Percentiles rank a stretch among this genome's conserved stretches.
phyloP scores from a whole-genome alignment of 2,329 filamentous ascomycete genomes.

The Fusarium coffeatum region DNA sequence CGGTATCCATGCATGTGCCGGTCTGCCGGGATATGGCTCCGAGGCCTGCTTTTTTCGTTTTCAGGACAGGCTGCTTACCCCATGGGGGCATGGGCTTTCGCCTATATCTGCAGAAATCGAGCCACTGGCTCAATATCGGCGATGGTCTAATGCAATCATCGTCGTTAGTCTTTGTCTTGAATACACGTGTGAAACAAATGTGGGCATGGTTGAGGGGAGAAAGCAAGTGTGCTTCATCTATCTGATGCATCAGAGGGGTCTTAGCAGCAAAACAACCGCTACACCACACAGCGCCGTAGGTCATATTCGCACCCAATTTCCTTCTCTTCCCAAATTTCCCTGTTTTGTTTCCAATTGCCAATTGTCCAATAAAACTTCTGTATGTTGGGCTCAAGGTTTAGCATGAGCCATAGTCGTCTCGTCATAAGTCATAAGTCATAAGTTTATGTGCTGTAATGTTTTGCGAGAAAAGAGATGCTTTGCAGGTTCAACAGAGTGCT shows the following conservation, averaged over 20 bases:
- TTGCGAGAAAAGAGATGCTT: not conserved
- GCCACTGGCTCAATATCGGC: slow-evolving; percentile 49
- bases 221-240: slow-evolving; percentile 46
- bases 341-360: slow-evolving; percentile 14
- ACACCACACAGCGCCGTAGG: slow-evolving; percentile 46
- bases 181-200: slow-evolving; percentile 41
- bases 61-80: slow-evolving; percentile 18
- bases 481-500: slow-evolving; percentile 3
- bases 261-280: slow-evolving; percentile 37
- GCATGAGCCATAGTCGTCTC: slow-evolving; percentile 37
- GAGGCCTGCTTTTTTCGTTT: slow-evolving; percentile 21
- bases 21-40: slow-evolving; percentile 24
- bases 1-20: slow-evolving; percentile 31
- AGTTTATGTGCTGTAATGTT: slow-evolving; percentile 18
- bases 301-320: slow-evolving; percentile 27
- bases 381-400: slow-evolving; percentile 25
- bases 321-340: slow-evolving; percentile 19
- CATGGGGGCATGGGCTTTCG: slow-evolving; percentile 1
- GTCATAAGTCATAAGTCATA: slow-evolving; percentile 48
- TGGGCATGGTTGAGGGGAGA: slow-evolving; percentile 26
- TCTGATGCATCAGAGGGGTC: slow-evolving; percentile 40
- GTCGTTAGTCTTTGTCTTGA: slow-evolving; percentile 56
- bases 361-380: slow-evolving; percentile 15
- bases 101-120: slow-evolving; percentile 14
- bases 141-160: slow-evolving; percentile 57